These are phyloP conservation scores for Syncephalastrum sp. DNA, from an alignment of 371 early-diverging fungal species.

Conservation along the genomic window DNA sequence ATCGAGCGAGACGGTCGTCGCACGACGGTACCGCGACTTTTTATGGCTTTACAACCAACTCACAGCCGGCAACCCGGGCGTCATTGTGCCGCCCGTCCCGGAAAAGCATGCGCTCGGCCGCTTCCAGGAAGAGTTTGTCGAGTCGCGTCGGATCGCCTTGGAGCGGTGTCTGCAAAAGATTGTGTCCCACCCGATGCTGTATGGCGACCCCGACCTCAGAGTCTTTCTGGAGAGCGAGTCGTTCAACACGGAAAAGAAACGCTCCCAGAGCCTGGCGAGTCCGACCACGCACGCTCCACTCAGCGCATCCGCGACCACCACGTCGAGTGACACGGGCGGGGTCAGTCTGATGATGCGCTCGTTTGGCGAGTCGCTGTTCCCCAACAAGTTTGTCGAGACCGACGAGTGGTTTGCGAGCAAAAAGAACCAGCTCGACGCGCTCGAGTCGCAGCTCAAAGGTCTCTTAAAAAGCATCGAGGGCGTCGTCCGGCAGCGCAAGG, in stretches of 20 bases:
- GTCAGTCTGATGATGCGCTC: conserved; percentile 43
- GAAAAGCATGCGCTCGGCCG: conserved; percentile 93
- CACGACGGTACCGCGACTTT: conserved; percentile 91
- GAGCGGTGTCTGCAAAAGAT: conserved; percentile 84
- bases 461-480: conserved; percentile 81
- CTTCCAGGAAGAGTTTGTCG: conserved; percentile 95
- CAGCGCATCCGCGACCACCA: background rate
- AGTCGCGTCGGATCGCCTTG: conserved; percentile 79
- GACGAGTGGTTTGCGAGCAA: conserved; percentile 82
- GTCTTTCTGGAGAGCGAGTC: conserved; percentile 89
- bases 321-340: conserved; percentile 27
- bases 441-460: conserved; percentile 83
- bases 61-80: conserved; percentile 77
- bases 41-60: conserved; percentile 92
- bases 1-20: conserved; percentile 75
- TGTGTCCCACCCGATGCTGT: conserved; percentile 80
- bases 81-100: conserved; percentile 92
- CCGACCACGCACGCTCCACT: background rate
- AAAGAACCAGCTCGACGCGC: conserved; percentile 73
- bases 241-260: conserved; percentile 56
- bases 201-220: conserved; percentile 80
- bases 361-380: conserved; percentile 47
- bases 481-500: conserved; percentile 80
- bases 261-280: too few relatives aligned
- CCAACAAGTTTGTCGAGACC: conserved; percentile 45